Conservation (phyloP, 2,329 filamentous ascomycete species). For the Hypoxylon sp. region DNA sequence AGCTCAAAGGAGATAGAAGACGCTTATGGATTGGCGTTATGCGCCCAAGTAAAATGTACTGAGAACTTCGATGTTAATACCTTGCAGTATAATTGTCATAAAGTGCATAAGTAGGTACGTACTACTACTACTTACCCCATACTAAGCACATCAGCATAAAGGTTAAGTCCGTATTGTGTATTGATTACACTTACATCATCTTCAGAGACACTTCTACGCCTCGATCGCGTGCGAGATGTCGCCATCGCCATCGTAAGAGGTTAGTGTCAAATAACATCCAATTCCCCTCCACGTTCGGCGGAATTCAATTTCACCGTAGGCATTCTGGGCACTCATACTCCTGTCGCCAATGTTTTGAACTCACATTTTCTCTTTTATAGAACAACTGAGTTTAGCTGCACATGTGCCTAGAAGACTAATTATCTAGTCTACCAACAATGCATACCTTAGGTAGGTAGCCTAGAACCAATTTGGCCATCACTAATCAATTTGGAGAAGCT, state of each 20-base stretch:
- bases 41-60: neutral
- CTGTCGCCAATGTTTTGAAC: neutral
- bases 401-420: neutral
- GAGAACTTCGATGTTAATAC: neutral
- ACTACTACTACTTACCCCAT: no score
- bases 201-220: neutral
- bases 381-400: neutral
- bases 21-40: neutral
- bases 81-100: neutral
- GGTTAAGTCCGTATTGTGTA: neutral
- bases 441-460: neutral
- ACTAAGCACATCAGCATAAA: neutral
- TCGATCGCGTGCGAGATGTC: conserved; percentile 15
- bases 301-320: conserved; percentile 10
- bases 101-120: neutral
- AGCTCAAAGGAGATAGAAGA: conserved; percentile 13
- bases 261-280: conserved; percentile 28
- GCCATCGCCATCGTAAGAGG: conserved; percentile 22
- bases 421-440: neutral
- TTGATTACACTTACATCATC: conserved; percentile 2
- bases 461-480: neutral
- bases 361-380: neutral
- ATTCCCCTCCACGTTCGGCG: conserved; percentile 6
- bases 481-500: neutral
- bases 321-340: neutral